A percentile compares a stretch with the other conserved stretches of the same genome.
phyloP scores from a whole-genome alignment of 768 basidiomycete genomes.

The Daedaleopsis sinensis region DNA sequence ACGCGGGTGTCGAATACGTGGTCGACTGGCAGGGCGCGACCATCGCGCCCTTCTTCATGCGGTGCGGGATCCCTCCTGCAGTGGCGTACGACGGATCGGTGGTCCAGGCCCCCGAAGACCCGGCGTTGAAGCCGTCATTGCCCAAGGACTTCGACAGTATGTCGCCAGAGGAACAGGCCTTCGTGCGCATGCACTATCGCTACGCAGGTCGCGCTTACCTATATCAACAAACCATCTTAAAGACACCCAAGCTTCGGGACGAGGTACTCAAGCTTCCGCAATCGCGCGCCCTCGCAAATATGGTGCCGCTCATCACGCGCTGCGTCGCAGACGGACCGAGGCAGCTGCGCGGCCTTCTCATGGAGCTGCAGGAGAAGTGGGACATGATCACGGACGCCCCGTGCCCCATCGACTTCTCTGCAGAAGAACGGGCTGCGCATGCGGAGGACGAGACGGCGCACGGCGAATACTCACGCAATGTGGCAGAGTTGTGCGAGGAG shows the following conservation, averaged over 20 bases:
- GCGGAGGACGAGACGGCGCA: neutral
- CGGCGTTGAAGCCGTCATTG: neutral
- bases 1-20: neutral
- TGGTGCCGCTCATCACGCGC: conserved; percentile 3
- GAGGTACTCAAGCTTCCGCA: conserved; percentile 1
- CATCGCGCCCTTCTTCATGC: conserved; percentile 6
- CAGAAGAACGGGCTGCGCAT: conserved; percentile 4
- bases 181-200: conserved; percentile 3
- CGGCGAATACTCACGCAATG: conserved; percentile 2
- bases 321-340: conserved; percentile 7
- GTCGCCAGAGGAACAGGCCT: neutral
- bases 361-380: conserved; percentile 2
- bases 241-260: neutral
- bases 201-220: neutral
- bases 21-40: conserved; percentile 16
- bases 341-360: neutral
- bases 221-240: no score
- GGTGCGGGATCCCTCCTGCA: neutral
- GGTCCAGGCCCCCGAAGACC: no score
- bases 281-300: neutral
- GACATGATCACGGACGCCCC: conserved; percentile 1
- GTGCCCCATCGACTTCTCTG: conserved; percentile 9
- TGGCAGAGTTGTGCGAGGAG: neutral
- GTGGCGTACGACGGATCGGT: neutral
- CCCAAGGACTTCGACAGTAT: conserved; percentile 3